Base-by-base conservation (phyloP, 352 stramenopile species). In the Ophiocytium majus region DNA sequence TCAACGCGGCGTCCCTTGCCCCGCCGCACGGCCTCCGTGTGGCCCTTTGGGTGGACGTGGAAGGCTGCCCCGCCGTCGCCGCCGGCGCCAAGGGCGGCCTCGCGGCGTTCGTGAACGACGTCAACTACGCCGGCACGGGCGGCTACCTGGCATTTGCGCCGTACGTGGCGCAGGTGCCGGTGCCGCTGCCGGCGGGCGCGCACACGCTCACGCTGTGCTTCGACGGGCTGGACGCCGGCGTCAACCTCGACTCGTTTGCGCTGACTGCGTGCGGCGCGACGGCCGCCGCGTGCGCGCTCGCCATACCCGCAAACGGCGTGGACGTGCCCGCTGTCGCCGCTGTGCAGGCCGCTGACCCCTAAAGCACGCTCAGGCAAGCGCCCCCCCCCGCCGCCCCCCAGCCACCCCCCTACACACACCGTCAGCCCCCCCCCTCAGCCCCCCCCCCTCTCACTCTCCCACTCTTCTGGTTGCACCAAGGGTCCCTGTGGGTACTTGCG, bases 181-280 rank as follows among this genome's bases (percentile, higher is more conserved):
- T 85, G 50, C 50, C 43, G 31, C 82, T 85, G 36, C 31, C 63
- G 32, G 66, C 82, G 17, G 82, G 82, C 34, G 66, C 74, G 57
- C 82, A 85, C 43, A 50, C 82, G 9, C 50, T 82, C 43, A 85
- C 82, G 10, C 76, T 85, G 19, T 85, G 82, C 57, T 82, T 85
- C 74, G 23, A 82, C 33, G 76, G 10, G 9, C 0, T 32, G 28
- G 79, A 74, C 64, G 43, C 19, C 32, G 50, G 5, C 66, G 10
- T 78, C 35, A 43, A 35, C 35, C 66, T 78, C 32, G 66, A 78
- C 35, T 78, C 66, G 66, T 78, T 78, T 17, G 35, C 66, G 32
- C 14, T 78, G 5, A 14, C 66, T 5, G 32, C 32, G 32, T 78
- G 66, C 35, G 66, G 66, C 32, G 66, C 66, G 35, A 78, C 66